Evolutionary conservation across 2,329 filamentous ascomycete species (phyloP), one percentile per base, ranked within the genome.

Genomic region (Pseudophaeomoniella oleicola): DNA sequence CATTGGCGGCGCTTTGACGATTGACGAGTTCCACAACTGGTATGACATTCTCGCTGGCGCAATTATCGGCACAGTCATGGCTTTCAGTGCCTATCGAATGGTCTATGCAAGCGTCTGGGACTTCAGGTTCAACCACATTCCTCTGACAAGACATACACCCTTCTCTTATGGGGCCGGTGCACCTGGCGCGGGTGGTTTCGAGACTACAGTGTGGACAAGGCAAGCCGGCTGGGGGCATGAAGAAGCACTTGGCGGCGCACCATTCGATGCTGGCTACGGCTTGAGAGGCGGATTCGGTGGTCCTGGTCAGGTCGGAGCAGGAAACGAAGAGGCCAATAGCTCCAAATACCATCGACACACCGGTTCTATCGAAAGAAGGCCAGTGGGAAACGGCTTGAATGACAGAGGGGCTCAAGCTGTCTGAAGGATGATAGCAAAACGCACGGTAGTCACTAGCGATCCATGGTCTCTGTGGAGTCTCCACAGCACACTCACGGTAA

Each of bases 11-110:
- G 71, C 76, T 0, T 58, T 84, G 6, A 81, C 77, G 0, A 81
- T 84, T 39, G 75, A 84, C 44, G 72, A 81, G 51, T 81, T 67
- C 51, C 80, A 86, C 57, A 77, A 84, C 56, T 81, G 77, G 75
- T 83, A 83, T 42, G 79, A 84, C 38, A 62, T 81, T n/a, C 39
- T 81, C 1, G 75, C 73, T 0, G 79, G 78, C 4, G 77, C 68
- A 0, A 50, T 70, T 30, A 79, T 83, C 32, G 79, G 78, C 2
- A 75, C 69, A 2, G 50, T 72, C 40, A 72, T 81, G 56, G 78
- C 78, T 0, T 75, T 81, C 46, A 71, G 67, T 1, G 53, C 68
- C 0, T 82, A 81, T 51, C 63, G 78, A 37, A 79, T 79, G 74
- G 67, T 71, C 2, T 83, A 79, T 45, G 75, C 75, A 0, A 61